These are phyloP conservation scores for Epichloe coenophiala DNA, from an alignment of 2,329 filamentous ascomycete species.

Conservation along the genomic window DNA sequence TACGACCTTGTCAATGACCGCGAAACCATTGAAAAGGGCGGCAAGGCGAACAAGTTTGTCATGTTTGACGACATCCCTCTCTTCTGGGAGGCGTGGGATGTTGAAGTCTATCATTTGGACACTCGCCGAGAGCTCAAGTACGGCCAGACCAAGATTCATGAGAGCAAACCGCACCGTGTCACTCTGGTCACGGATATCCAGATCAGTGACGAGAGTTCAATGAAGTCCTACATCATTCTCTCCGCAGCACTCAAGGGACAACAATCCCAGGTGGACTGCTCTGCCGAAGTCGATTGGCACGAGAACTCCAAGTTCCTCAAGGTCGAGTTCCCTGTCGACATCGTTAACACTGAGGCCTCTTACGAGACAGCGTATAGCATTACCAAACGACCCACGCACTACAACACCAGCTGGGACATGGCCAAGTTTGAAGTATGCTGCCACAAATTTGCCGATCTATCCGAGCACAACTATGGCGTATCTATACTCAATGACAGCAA, in stretches of 20 bases:
- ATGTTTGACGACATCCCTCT: slow-evolving; percentile 95
- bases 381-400: slow-evolving; percentile 81
- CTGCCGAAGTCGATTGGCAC: slow-evolving; percentile 87
- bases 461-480: slow-evolving; percentile 77
- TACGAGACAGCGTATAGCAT: slow-evolving; percentile 95
- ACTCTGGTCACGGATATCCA: slow-evolving; percentile 73
- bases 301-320: slow-evolving; percentile 98
- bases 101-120: slow-evolving; percentile 89
- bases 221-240: slow-evolving; percentile 76
- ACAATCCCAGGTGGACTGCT: slow-evolving; percentile 58
- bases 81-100: slow-evolving; percentile 97
- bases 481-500: slow-evolving; percentile 92
- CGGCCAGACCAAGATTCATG: slow-evolving; percentile 55
- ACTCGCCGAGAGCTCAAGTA: slow-evolving; percentile 65
- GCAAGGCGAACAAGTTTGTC: slow-evolving; percentile 80
- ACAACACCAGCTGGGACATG: slow-evolving; percentile 97
- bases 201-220: slow-evolving; percentile 76
- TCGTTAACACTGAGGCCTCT: slow-evolving; percentile 80
- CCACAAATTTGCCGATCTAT: slow-evolving; percentile 87
- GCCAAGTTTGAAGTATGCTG: slow-evolving; percentile 95
- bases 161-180: slow-evolving; percentile 60
- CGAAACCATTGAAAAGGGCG: slow-evolving; percentile 60
- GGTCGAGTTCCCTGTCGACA: slow-evolving; percentile 90
- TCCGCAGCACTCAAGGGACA: slow-evolving; percentile 49
- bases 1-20: slow-evolving; percentile 61